Base-by-base conservation (phyloP, 2,329 filamentous ascomycete genomes). In the Podosphaera xanthii region DNA sequence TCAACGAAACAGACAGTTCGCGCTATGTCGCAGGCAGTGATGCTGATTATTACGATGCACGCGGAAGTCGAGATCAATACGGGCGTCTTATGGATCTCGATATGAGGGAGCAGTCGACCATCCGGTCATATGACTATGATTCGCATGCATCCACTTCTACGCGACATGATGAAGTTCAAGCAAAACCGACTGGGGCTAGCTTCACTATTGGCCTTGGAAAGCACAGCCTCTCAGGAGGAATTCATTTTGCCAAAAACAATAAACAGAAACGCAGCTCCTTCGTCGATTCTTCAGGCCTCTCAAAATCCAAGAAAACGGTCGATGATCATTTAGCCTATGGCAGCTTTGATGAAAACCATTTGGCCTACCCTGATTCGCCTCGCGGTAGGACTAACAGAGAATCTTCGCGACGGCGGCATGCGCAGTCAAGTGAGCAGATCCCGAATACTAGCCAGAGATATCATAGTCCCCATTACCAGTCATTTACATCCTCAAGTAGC, bases 261-360 rank as follows among this genome's bases (percentile, higher is more conserved):
- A 60, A 61, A 2, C 58, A 61, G 56, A 64, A 64, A 53, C 60
- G 34, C 59, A 61, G 30, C 60, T 62, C 33, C 59, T 55, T 33
- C 60, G 60, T 4, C 40, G 50, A n/a, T 57, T 35, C 35, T 60
- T 52, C 12, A 46, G 60, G 54, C 42, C 58, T 38, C 53, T 58
- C 31, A 14, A n/a, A 40, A 46, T 35, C 55, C 34, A 44, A 46
- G 40, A 9, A 10, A 12, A 4, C n/a, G 52, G 42, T n/a, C 59
- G 60, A 22, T 75, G 78, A 69, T 57, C 69, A 71, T 49, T 69
- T 66, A 33, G 62, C 67, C 35, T 72, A 72, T 59, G 66, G 67
- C 0, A 69, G 64, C 56, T 65, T 64, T 9, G 64, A 63, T 36
- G 63, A 63, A 52, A 62, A 54, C 8, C 58, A 64, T 6, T 60